These are phyloP conservation scores for Phymatotrichopsis omnivora DNA, from an alignment of 2,329 filamentous ascomycete species.

Conservation along the genomic window DNA sequence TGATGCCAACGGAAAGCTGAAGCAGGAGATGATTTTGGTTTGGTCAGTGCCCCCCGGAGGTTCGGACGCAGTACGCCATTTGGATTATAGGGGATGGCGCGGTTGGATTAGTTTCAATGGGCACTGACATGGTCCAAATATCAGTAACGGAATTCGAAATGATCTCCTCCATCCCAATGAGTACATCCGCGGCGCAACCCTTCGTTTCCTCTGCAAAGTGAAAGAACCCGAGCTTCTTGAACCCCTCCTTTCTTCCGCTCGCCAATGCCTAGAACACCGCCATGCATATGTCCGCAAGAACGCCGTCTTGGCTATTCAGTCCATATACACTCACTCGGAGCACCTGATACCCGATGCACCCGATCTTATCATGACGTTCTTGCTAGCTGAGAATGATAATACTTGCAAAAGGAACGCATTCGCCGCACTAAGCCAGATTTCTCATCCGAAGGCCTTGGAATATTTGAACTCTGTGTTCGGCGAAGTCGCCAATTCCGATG, in stretches of 20 bases:
- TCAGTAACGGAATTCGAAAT: slow-evolving; percentile 92
- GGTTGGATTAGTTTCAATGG: too few species aligned
- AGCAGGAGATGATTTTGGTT: slow-evolving; percentile 99
- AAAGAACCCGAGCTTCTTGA: slow-evolving; percentile 93
- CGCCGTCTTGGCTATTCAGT: slow-evolving; percentile 86
- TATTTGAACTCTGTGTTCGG: slow-evolving; percentile 88
- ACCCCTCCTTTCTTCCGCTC: slow-evolving; percentile 82
- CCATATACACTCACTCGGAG: slow-evolving; percentile 84
- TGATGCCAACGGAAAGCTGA: slow-evolving; percentile 83
- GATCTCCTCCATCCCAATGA: slow-evolving; percentile 96
- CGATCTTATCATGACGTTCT: slow-evolving; percentile 80
- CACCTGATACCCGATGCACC: slow-evolving; percentile 89
- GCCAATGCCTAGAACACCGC: slow-evolving; percentile 86
- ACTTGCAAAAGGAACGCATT: slow-evolving; percentile 99
- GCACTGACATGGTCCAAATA: slow-evolving; percentile 9
- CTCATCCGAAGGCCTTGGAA: slow-evolving; percentile 80
- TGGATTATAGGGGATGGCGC: neutral
- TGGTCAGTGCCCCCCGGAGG: slow-evolving; percentile 64
- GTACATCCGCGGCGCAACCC: slow-evolving; percentile 95
- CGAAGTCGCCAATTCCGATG: slow-evolving; percentile 85
- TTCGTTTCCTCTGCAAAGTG: slow-evolving; percentile 94
- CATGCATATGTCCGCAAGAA: slow-evolving; percentile 98
- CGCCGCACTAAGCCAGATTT: slow-evolving; percentile 78
- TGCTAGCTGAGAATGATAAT: slow-evolving; percentile 80
- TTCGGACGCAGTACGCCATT: slow-evolving; percentile 1